Base-by-base conservation (phyloP, 2,329 filamentous ascomycete species). In the Curvularia hawaiiensis region DNA sequence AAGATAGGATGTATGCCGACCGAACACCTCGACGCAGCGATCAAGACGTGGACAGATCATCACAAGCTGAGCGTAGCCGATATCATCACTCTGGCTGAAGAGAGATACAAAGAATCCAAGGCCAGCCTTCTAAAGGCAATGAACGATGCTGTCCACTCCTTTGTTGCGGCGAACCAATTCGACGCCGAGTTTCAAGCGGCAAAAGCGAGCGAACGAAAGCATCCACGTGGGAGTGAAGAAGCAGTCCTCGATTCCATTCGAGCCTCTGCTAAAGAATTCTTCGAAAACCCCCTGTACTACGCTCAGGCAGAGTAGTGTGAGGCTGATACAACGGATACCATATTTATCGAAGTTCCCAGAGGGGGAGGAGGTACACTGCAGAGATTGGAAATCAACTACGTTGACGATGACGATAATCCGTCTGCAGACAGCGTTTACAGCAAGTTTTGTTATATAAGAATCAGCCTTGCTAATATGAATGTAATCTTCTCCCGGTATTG, bases 101-200 rank as follows among this genome's bases (percentile, higher is more conserved):
- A 41, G 12, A 26, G 5, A 2, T 56, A 46, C 5, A 12, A 20
- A 3, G 31, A 52, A 1, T 20, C 16, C 14, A 51, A 28, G 10
- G 6, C 16, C 1, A 12, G 45, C 14, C 26, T 56, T 4, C 26
- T 47, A 8, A 9, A 41, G 6, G 22, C 6, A 8, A 30, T 52
- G 35, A 11, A 44, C 5, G 3, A 24, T 20, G 43, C 33, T 1
- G 16, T 41, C 4, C n/a, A 33, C n/a, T 20, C 5, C 0, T 51
- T 40, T 26, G 18, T 56, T 14, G 20, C 24, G 3, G 33, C 18
- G 1, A 20, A 54, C 14, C 16, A 20, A 10, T 54, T 49, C 38
- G 14, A 44, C 6, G 38, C 38, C 12, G 38, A 54, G 28, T 54
- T 54, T n/a, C 4, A 26, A 40, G 52, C 38, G 10, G 52, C 52